Evolutionary conservation across 192 early-diverging fungal species (phyloP).

Genomic region (Coemansia sp.): DNA sequence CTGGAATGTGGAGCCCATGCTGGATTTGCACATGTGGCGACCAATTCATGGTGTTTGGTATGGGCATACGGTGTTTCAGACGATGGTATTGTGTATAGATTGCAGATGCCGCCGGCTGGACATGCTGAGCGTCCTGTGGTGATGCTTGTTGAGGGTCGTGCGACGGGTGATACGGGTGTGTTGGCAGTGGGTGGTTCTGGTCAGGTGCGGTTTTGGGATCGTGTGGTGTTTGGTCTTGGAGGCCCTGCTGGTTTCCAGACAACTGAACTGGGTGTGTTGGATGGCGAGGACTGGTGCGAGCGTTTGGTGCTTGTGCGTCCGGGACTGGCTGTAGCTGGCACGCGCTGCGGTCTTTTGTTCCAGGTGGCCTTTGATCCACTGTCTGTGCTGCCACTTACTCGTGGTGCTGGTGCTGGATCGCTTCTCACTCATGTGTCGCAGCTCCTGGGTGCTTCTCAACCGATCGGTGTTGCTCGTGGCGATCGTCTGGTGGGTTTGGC

Average conservation of each 20-base stretch:
- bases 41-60: constrained; percentile 19
- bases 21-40: constrained; percentile 34
- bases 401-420: constrained; percentile 7
- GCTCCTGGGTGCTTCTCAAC: constrained; percentile 25
- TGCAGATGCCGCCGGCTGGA: constrained; percentile 25
- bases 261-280: not conserved
- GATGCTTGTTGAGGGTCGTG: constrained; percentile 9
- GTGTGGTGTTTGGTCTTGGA: constrained; percentile 46
- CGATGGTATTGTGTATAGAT: constrained; percentile 11
- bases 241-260: constrained; percentile 24
- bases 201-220: constrained; percentile 47
- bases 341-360: constrained; percentile 25
- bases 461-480: not conserved
- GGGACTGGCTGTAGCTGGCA: constrained; percentile 25
- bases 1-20: constrained; percentile 7
- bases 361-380: constrained; percentile 25
- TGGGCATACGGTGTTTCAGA: constrained; percentile 15
- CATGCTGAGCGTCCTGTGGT: constrained; percentile 17
- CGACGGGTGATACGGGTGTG: constrained; percentile 32
- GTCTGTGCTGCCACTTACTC: constrained; percentile 10
- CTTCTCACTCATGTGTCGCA: constrained; percentile 41
- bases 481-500: constrained; percentile 26
- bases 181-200: constrained; percentile 31
- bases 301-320: constrained; percentile 14
- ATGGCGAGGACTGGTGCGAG: constrained; percentile 10